Conservation (phyloP, 1,284 basidiomycete genomes). For the Sanghuangporus sanghuang region DNA sequence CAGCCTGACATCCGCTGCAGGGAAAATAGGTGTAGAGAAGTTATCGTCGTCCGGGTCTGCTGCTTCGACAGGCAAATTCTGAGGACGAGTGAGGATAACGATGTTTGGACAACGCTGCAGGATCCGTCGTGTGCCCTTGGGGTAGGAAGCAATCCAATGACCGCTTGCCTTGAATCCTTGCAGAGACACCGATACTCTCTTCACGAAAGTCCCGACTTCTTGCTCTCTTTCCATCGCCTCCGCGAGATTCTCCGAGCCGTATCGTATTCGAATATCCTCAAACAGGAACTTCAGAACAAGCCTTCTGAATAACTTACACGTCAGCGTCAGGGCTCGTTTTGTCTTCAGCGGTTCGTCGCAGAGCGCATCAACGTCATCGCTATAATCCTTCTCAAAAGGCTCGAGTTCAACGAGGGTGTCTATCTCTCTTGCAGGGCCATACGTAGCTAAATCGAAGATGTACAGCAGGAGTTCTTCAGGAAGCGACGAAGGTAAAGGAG, state of each 20-base stretch:
- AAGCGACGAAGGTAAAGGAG: not conserved
- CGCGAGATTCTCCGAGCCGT: conserved; percentile 1
- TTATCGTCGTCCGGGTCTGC: not conserved
- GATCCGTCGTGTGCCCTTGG: not conserved
- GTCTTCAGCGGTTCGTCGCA: not conserved
- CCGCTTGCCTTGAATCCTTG: not conserved
- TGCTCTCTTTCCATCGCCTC: not conserved
- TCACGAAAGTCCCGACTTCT: not conserved
- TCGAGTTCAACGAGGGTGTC: not conserved
- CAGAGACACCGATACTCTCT: not conserved
- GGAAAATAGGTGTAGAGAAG: not conserved
- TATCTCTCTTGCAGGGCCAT: not conserved
- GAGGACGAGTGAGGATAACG: conserved; percentile 3
- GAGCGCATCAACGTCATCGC: not conserved
- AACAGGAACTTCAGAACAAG: not conserved
- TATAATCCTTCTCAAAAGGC: not conserved
- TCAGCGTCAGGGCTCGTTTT: not conserved
- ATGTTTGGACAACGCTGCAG: conserved; percentile 4
- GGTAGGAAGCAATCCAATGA: not conserved
- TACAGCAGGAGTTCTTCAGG: conserved; percentile 4
- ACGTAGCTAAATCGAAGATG: conserved; percentile 7
- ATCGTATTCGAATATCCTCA: conserved; percentile 7
- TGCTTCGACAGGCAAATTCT: not conserved
- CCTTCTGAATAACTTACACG: not conserved
- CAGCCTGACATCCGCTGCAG: not conserved